phyloP scores from a whole-genome alignment of 2,329 filamentous ascomycete genomes.

The Metarhizium album region DNA sequence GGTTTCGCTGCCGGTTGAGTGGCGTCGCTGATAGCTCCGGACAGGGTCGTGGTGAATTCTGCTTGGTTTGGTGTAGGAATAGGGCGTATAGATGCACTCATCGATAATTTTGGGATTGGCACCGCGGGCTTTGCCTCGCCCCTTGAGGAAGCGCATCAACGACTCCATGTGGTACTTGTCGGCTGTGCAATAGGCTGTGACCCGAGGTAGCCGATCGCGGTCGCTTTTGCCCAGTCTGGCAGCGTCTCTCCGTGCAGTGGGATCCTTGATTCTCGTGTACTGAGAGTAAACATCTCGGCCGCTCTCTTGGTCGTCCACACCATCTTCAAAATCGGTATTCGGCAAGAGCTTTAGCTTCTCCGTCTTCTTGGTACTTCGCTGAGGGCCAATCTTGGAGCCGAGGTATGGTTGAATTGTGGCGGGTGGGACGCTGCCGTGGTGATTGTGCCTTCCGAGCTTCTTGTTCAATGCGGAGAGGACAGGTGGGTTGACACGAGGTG shows the following conservation, averaged over 20 bases:
- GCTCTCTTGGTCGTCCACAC: conserved; percentile 75
- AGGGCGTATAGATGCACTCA: conserved; percentile 95
- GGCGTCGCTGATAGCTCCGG: conserved; percentile 52
- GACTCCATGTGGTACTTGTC: conserved; percentile 85
- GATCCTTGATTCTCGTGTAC: conserved; percentile 95
- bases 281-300: conserved; percentile 95
- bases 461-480: conserved; percentile 75
- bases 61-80: conserved; percentile 55
- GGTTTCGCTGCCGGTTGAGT: conserved; percentile 60
- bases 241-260: conserved; percentile 82
- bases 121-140: conserved; percentile 63
- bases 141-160: conserved; percentile 84
- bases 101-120: conserved; percentile 88
- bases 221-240: conserved; percentile 90
- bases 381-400: conserved; percentile 73
- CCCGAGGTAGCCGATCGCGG: conserved; percentile 71
- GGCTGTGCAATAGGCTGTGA: conserved; percentile 94
- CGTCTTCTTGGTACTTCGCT: conserved; percentile 87
- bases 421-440: conserved; percentile 45
- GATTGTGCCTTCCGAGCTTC: conserved; percentile 79
- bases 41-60: conserved; percentile 24
- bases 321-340: conserved; percentile 73
- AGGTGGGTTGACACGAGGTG: conserved; percentile 31
- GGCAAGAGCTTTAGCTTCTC: conserved; percentile 97
- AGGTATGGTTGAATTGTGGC: conserved; percentile 24